Percentiles rank a stretch among this genome's conserved stretches.
Evolutionary conservation across 805 yeast species (phyloP).

Genomic region (Diddensiella transvaalensis): DNA sequence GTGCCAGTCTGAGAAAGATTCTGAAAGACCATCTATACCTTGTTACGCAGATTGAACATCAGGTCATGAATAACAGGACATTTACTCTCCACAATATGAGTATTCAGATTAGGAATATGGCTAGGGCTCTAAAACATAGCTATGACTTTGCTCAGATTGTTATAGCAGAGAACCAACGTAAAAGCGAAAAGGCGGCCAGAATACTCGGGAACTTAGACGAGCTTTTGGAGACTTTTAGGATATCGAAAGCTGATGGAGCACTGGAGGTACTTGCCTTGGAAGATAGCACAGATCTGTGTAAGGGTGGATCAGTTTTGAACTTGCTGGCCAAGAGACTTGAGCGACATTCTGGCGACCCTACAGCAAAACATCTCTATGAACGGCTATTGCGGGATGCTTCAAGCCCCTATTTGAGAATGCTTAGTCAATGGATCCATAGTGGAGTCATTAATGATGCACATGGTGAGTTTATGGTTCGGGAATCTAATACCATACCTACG

Average conservation of each 20-base stretch:
- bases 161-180: slow-evolving; percentile 34
- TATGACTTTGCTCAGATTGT: slow-evolving; percentile 55
- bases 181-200: slow-evolving; percentile 32
- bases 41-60: slow-evolving; percentile 46
- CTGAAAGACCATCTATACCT: slow-evolving; percentile 34
- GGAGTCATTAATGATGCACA: slow-evolving; percentile 77
- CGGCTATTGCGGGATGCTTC: slow-evolving; percentile 57
- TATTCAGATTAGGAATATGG: slow-evolving; percentile 41
- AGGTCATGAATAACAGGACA: slow-evolving; percentile 44
- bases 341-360: slow-evolving; percentile 61
- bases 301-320: slow-evolving; percentile 73
- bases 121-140: slow-evolving; percentile 48
- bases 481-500: slow-evolving; percentile 24
- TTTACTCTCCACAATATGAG: slow-evolving; percentile 62
- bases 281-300: slow-evolving; percentile 32
- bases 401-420: slow-evolving; percentile 57
- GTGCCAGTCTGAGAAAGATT: slow-evolving; percentile 51
- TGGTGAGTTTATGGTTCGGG: slow-evolving; percentile 75
- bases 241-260: slow-evolving; percentile 8
- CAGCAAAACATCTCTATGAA: slow-evolving; percentile 49
- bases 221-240: slow-evolving; percentile 41
- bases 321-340: slow-evolving; percentile 57
- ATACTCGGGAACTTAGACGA: slow-evolving; percentile 39
- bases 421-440: slow-evolving; percentile 72
- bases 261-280: slow-evolving; percentile 17